Base-by-base conservation (phyloP, 1,284 basidiomycete genomes). In the Neonothopanus nambi region DNA sequence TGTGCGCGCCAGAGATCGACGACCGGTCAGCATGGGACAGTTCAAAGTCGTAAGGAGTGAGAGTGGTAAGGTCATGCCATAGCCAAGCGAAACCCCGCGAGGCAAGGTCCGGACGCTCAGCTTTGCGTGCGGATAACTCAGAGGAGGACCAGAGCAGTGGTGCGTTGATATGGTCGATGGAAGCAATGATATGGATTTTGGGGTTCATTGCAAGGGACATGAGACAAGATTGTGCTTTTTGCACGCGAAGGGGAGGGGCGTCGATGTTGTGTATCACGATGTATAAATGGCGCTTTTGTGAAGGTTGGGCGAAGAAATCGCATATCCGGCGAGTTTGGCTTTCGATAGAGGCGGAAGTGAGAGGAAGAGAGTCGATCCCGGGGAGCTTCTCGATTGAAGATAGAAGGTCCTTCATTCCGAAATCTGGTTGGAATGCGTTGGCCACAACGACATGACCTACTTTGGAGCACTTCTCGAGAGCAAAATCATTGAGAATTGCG, bases 261-360 rank as follows among this genome's bases (percentile, higher is more conserved):
- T 98, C 95, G 65, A 96, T 85, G 70, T 91, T 95, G 74, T 98
- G 93, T 18, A 96, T 76, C 60, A 95, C 69, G 55, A 97, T 71
- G 64, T 85, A 94, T 23, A 96, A 76, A 20, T 81, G 67, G 35
- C 65, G 65, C 60, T 68, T 68, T 47, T 35, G 20, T 15, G 49
- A 24, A n/a, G 49, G 21, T 11, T 18, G 40, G 51, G 3, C 74
- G 63, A 62, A 90, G 87, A 64, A 85, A 83, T 30, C 73, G 59
- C 83, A 78, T 52, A 92, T 82, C 21, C 85, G 77, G 54, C 79
- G 78, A 0, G 82, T 75, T 58, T 87, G 85, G 44, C 77, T 78
- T 36, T 93, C 91, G 1, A 79, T 57, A 7, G 75, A 70, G 7
- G 63, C 66, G 0, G 72, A 68, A 5, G 67, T 61, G 33, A 66